Base-by-base conservation (phyloP, 2,329 filamentous ascomycete species). In the Sclerotinia subarctica region DNA sequence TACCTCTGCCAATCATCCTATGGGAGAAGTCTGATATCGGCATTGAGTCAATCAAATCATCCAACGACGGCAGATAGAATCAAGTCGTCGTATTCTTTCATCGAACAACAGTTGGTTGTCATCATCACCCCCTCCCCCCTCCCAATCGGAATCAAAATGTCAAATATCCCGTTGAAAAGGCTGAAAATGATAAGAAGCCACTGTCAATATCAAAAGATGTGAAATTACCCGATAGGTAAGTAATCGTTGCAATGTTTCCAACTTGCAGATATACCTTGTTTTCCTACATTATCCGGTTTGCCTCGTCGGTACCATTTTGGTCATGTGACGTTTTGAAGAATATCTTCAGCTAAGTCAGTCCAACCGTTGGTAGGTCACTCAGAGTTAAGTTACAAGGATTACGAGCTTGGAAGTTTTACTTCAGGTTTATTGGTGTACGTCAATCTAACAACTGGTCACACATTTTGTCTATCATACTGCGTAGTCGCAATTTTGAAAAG, bases 311-410 rank as follows among this genome's bases (percentile, higher is more conserved):
- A 57, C 35, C 32, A 21, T 42, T 57, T 57, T 57, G 54, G 8
- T 57, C 54, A 57, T 57, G 54, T 57, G 54, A 57, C 26, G 21
- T 4, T 13, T 24, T 57, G 35, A 57, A 57, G 54, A 57, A 57
- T 42, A n/a, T 57, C 13, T 38, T 21, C 21, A 10, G 19, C 5
- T 47, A 19, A 47, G 19, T 47, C 46, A 47, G 19, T 47, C 21
- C 38, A 10, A 47, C 46, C 8, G 21, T 42, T 42, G 54, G 13
- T 42, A 24, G 6, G 54, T 4, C 38, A 42, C 24, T 57, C 8
- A 13, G n/a, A 57, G 17, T 24, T 7, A 26, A 42, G 15, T 42
- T 42, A 3, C 32, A 35, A 57, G n/a, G 32, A 57, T 42, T 10
- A 10, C 21, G 54, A 42, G 35, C 35, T 21, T 5, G 32, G 1